A percentile compares a stretch with the other conserved stretches of the same genome.
Conservation (phyloP, 2,329 filamentous ascomycete species). For the Cercospora sesami region DNA sequence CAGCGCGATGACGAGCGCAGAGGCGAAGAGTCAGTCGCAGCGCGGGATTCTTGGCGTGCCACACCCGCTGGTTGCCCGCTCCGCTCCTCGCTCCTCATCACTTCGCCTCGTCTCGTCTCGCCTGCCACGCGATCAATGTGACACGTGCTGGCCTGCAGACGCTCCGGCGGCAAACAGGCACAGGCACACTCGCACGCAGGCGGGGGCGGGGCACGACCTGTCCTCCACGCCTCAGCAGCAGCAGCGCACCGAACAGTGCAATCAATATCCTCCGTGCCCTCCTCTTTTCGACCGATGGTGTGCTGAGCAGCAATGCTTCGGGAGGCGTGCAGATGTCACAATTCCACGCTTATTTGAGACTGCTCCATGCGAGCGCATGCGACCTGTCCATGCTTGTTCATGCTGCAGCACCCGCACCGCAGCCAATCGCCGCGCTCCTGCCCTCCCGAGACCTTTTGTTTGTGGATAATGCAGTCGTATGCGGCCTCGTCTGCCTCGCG, state of each 20-base stretch:
- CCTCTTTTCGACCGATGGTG: conserved; percentile 10
- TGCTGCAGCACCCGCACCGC: neutral
- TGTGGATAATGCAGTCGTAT: conserved; percentile 17
- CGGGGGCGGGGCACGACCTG: neutral
- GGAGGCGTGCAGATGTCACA: conserved; percentile 26
- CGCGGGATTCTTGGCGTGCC: neutral
- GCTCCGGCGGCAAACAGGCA: neutral
- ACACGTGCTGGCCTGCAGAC: neutral
- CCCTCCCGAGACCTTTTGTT: conserved; percentile 9
- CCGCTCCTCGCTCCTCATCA: neutral
- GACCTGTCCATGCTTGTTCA: conserved; percentile 1
- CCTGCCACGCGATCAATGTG: neutral
- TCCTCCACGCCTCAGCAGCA: neutral
- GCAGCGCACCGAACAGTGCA: neutral
- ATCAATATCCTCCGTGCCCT: neutral
- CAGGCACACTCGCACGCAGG: neutral
- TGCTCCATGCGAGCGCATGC: conserved; percentile 12
- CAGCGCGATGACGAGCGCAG: neutral
- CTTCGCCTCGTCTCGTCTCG: neutral
- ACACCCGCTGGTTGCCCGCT: neutral
- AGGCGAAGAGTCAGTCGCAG: neutral
- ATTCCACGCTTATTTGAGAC: conserved; percentile 12
- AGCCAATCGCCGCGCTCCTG: conserved; percentile 12
- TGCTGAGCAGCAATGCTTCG: neutral
- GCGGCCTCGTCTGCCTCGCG: conserved; percentile 8